These are phyloP conservation scores for Stephanodiscus triporus DNA, from an alignment of 108 stramenopile species.

Conservation along the genomic window DNA sequence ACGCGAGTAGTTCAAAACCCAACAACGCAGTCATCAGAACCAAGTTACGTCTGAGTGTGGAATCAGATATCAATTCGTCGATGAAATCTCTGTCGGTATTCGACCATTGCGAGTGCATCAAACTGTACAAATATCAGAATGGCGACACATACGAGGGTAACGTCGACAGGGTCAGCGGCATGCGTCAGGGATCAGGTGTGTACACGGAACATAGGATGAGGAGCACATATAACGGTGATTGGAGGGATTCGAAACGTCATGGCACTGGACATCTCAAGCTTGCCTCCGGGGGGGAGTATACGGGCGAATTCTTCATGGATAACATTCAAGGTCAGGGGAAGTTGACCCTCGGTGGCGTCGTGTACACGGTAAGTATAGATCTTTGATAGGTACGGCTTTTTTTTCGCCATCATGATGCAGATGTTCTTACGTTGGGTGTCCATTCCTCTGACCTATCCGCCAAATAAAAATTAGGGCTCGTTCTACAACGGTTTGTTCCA, in stretches of 20 bases:
- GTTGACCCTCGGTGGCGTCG: constrained; percentile 26
- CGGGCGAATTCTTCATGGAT: constrained; percentile 45
- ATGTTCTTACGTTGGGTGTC: not conserved
- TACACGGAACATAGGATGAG: constrained; percentile 38
- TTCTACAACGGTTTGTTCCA: constrained; percentile 42
- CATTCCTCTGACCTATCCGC: not conserved
- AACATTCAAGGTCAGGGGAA: constrained; percentile 40
- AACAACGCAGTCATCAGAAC: not conserved
- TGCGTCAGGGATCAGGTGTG: constrained; percentile 38
- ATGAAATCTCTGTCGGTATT: constrained; percentile 20
- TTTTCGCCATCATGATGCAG: not conserved
- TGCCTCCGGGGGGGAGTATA: constrained; percentile 40
- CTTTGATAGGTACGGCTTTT: no score
- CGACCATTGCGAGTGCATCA: constrained; percentile 14
- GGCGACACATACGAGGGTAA: constrained; percentile 42
- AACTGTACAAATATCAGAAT: constrained; percentile 33
- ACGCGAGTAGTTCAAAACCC: not conserved
- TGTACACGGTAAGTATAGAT: constrained; percentile 22
- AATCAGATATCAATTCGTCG: constrained; percentile 8
- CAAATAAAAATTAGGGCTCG: constrained; percentile 8
- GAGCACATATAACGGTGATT: constrained; percentile 39
- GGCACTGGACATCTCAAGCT: constrained; percentile 41
- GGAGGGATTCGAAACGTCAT: constrained; percentile 42
- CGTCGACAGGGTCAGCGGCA: constrained; percentile 12
- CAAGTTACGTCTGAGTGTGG: not conserved